Evolutionary conservation across 768 basidiomycete species (phyloP).

Genomic region (Tricholoma hemisulphureum): DNA sequence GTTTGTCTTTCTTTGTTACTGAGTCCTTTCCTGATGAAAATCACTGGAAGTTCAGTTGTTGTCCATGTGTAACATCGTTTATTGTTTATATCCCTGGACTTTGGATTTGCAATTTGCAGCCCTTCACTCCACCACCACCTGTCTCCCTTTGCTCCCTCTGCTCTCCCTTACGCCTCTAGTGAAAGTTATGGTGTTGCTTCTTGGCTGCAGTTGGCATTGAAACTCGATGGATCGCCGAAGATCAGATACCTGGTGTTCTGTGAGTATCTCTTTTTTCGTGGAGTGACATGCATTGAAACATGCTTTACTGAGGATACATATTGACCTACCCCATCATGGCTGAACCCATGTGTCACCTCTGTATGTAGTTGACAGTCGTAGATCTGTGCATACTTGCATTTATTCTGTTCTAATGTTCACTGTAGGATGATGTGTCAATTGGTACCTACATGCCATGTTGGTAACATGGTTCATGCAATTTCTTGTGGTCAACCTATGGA

Average conservation of each 20-base stretch:
- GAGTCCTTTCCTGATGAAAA: background rate
- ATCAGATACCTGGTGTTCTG: too few species aligned
- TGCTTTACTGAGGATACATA: background rate
- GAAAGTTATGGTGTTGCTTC: too few species aligned
- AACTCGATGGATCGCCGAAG: too few species aligned
- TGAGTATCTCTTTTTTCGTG: too few species aligned
- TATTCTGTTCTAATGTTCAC: background rate
- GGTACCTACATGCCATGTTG: too few species aligned
- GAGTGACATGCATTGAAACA: too few species aligned
- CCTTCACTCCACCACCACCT: background rate
- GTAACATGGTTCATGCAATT: background rate
- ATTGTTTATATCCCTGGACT: background rate
- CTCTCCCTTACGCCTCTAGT: too few species aligned
- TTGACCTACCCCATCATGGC: background rate
- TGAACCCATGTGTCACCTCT: background rate
- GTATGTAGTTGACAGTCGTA: background rate
- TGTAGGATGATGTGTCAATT: background rate
- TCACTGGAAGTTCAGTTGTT: too few species aligned
- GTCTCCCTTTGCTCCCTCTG: background rate
- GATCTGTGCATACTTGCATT: background rate
- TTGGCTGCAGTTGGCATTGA: too few species aligned
- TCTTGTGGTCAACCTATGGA: background rate
- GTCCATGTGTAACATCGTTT: background rate
- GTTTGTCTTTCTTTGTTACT: too few species aligned
- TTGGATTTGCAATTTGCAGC: background rate